A percentile compares a stretch with the other conserved stretches of the same genome.
Evolutionary conservation across 2,329 filamentous ascomycete genomes (phyloP).

Genomic region (Alternaria dauci): DNA sequence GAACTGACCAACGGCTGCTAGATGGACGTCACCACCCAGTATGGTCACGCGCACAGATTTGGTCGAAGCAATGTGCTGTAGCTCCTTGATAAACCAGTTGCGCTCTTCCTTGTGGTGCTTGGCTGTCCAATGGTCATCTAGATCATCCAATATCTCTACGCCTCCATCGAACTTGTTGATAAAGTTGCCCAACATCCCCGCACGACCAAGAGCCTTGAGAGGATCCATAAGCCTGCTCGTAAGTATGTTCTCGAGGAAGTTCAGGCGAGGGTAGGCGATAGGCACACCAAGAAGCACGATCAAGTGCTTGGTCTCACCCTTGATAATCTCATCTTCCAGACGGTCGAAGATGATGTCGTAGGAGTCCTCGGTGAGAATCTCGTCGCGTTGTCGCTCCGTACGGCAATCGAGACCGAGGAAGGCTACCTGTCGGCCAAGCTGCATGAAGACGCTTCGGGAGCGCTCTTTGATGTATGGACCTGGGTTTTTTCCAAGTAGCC

Average conservation of each 20-base stretch:
- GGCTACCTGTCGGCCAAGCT: conserved; percentile 78
- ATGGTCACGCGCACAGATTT: conserved; percentile 93
- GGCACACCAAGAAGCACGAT: conserved; percentile 83
- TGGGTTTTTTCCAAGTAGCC: conserved; percentile 79
- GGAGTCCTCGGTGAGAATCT: conserved; percentile 80
- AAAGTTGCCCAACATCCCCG: conserved; percentile 79
- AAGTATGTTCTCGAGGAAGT: conserved; percentile 72
- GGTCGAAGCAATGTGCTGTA: conserved; percentile 91
- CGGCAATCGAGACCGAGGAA: conserved; percentile 90
- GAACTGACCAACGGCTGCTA: conserved; percentile 92
- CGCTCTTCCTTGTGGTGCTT: conserved; percentile 93
- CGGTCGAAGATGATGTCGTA: conserved; percentile 89
- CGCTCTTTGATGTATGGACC: conserved; percentile 91
- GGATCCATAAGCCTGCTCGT: conserved; percentile 88
- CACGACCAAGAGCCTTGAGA: conserved; percentile 84
- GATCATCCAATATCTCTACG: conserved; percentile 87
- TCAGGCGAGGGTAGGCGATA: conserved; percentile 56
- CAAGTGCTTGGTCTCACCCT: conserved; percentile 87
- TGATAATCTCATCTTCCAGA: conserved; percentile 79
- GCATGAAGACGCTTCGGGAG: conserved; percentile 87
- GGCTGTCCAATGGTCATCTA: conserved; percentile 97
- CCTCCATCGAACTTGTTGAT: conserved; percentile 91
- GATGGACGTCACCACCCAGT: conserved; percentile 90
- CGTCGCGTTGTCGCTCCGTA: conserved; percentile 85
- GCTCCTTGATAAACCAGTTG: conserved; percentile 83